Percentiles rank a stretch among this genome's conserved stretches.
phyloP scores from a whole-genome alignment of 2,329 filamentous ascomycete species.

The Pseudogymnoascus pannorum region DNA sequence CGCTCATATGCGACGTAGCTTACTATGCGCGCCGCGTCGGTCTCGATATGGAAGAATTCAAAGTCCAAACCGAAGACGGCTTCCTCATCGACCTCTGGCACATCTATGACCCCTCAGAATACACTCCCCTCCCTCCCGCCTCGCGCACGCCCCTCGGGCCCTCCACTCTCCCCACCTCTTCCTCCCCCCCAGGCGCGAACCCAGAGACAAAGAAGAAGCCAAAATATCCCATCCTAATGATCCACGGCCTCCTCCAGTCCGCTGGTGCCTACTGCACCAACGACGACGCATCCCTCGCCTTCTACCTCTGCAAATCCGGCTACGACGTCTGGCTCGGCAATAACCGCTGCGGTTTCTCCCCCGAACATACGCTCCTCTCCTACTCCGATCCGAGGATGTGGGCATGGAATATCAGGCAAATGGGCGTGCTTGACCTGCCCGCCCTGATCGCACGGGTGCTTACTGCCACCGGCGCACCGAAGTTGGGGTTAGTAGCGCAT shows the following conservation, averaged over 20 bases:
- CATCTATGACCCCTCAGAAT: conserved; percentile 74
- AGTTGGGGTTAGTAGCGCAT: conserved; percentile 77
- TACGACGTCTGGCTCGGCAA: conserved; percentile 96
- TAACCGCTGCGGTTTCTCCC: conserved; percentile 80
- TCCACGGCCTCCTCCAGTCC: conserved; percentile 84
- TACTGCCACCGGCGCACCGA: conserved; percentile 72
- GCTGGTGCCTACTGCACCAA: conserved; percentile 84
- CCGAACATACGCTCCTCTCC: conserved; percentile 63
- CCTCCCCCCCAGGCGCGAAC: conserved; percentile 12
- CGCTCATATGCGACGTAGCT: conserved; percentile 66
- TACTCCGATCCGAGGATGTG: conserved; percentile 84
- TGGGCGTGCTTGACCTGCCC: conserved; percentile 83
- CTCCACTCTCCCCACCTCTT: conserved; percentile 47
- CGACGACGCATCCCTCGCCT: conserved; percentile 82
- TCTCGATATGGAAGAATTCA: conserved; percentile 72
- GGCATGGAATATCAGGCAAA: conserved; percentile 92
- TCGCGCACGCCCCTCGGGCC: conserved; percentile 51
- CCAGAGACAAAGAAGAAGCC: conserved; percentile 33
- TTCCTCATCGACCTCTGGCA: conserved; percentile 89
- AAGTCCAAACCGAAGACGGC: conserved; percentile 88
- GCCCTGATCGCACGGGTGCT: conserved; percentile 75
- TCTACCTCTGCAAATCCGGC: conserved; percentile 84
- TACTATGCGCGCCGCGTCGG: conserved; percentile 88
- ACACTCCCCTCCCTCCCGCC: conserved; percentile 43
- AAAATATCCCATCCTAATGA: conserved; percentile 76